Conservation (phyloP, 2,329 filamentous ascomycete genomes). For the Pyrenochaeta sp. region DNA sequence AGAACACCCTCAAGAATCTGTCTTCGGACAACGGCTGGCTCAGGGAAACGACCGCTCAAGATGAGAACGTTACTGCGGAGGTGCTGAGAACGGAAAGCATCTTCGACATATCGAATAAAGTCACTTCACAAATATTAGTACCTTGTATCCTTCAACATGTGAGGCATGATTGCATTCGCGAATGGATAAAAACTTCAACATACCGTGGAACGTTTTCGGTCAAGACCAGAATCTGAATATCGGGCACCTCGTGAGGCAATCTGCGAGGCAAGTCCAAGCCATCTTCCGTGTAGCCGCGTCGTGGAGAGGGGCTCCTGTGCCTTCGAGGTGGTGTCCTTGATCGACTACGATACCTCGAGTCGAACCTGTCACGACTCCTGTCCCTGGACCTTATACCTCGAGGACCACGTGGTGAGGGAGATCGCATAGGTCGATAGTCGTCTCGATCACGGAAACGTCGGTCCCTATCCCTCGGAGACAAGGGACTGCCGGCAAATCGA, state of each 20-base stretch:
- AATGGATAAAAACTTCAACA: conserved; percentile 7
- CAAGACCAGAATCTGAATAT: conserved; percentile 86
- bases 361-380: conserved; percentile 58
- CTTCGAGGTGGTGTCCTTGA: conserved; percentile 72
- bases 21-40: conserved; percentile 79
- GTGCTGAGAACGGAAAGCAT: conserved; percentile 73
- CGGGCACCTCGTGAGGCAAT: conserved; percentile 77
- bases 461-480: conserved; percentile 55
- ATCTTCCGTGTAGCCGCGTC: conserved; percentile 60
- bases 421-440: conserved; percentile 62
- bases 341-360: conserved; percentile 61
- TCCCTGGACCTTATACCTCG: conserved; percentile 48
- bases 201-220: conserved; percentile 66
- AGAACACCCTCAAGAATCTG: conserved; percentile 90
- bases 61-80: conserved; percentile 81
- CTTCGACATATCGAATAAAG: conserved; percentile 84
- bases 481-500: conserved; percentile 45
- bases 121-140: conserved; percentile 55
- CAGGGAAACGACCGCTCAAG: conserved; percentile 76
- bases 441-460: conserved; percentile 65
- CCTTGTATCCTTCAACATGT: not conserved
- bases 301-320: conserved; percentile 74
- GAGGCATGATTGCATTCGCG: too few species aligned
- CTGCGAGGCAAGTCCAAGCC: conserved; percentile 76
- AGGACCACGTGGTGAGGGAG: conserved; percentile 53